phyloP scores from a whole-genome alignment of 202 grass and related monocot genomes.

The Panicum hallii region DNA sequence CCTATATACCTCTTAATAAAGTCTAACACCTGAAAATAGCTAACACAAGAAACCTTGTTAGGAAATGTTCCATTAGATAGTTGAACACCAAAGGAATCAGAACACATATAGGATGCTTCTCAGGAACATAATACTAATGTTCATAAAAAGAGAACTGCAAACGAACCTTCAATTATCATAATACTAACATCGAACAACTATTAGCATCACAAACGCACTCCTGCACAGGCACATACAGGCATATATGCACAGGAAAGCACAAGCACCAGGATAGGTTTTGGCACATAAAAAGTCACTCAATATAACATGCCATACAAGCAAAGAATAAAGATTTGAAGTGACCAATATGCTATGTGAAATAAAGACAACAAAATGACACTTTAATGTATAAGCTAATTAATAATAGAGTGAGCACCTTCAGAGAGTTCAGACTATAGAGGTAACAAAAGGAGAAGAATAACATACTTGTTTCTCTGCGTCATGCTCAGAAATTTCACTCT shows the following conservation, averaged over 20 bases:
- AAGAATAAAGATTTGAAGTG: not conserved
- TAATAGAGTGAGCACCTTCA: conserved; percentile 6
- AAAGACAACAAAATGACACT: not conserved
- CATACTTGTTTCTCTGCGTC: conserved; percentile 84
- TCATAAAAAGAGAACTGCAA: conserved; percentile 3
- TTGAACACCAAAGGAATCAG: not conserved
- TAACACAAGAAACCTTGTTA: conserved; percentile 30
- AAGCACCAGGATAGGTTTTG: not conserved
- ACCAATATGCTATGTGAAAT: not conserved
- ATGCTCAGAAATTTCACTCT: conserved; percentile 64
- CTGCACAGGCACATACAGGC: not conserved
- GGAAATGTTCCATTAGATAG: conserved; percentile 27
- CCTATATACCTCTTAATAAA: conserved; percentile 75
- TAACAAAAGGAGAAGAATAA: conserved; percentile 29
- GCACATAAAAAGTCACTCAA: not conserved
- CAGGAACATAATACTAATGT: not conserved
- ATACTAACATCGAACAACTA: not conserved
- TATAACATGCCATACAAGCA: not conserved
- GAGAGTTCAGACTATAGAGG: not conserved
- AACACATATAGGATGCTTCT: not conserved
- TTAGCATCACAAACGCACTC: not conserved
- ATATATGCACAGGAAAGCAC: not conserved
- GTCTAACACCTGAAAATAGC: conserved; percentile 73
- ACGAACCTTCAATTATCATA: not conserved
- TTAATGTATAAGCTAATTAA: conserved; percentile 20